These are phyloP conservation scores for Daldinia bambusicola DNA, from an alignment of 495 filamentous ascomycete genomes.

Conservation along the genomic window DNA sequence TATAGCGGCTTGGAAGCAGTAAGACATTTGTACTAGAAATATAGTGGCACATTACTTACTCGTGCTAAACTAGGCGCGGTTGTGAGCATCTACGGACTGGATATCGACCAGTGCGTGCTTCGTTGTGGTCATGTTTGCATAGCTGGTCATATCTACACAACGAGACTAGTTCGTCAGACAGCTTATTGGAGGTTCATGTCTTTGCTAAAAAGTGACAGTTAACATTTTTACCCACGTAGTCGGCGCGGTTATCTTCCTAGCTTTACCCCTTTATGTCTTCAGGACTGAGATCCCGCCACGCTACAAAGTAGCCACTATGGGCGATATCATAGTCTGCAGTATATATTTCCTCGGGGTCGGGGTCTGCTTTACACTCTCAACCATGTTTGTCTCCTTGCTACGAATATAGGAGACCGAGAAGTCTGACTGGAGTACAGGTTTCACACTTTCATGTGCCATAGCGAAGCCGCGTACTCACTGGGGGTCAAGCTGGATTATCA, in stretches of 20 bases:
- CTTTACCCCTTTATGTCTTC: conserved; percentile 54
- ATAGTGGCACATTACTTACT: neutral
- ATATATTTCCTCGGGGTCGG: conserved; percentile 62
- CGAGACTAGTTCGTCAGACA: neutral
- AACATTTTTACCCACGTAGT: conserved; percentile 27
- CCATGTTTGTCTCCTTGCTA: conserved; percentile 17
- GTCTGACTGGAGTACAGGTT: conserved; percentile 43
- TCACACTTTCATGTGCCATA: conserved; percentile 64
- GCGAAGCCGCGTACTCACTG: conserved; percentile 47
- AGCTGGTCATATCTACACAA: conserved; percentile 56
- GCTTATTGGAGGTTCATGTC: neutral
- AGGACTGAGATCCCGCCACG: conserved; percentile 47
- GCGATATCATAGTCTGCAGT: conserved; percentile 58
- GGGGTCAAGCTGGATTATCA: conserved; percentile 62
- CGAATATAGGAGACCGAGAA: neutral
- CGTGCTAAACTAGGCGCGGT: conserved; percentile 17
- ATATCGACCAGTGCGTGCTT: conserved; percentile 40
- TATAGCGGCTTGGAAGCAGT: conserved; percentile 1
- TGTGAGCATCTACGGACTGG: conserved; percentile 36
- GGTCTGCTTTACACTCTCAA: conserved; percentile 63
- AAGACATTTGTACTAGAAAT: neutral
- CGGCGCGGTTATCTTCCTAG: conserved; percentile 58
- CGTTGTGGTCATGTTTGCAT: conserved; percentile 47
- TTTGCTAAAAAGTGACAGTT: neutral
- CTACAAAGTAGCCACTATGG: conserved; percentile 44